These are phyloP conservation scores for Annona squamosa DNA, from an alignment of 164 flowering plant genomes.

Conservation along the genomic window DNA sequence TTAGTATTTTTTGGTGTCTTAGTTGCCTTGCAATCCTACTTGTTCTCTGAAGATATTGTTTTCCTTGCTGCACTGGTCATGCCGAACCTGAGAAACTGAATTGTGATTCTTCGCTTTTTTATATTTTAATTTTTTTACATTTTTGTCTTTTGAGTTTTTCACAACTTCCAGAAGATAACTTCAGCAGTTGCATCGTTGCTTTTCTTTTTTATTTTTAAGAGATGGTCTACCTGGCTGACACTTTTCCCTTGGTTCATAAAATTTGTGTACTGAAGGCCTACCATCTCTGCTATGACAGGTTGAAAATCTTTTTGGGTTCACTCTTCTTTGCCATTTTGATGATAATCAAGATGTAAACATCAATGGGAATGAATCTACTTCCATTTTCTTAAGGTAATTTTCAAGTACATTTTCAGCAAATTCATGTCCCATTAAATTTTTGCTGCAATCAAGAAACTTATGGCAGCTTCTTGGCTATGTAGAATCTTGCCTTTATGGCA, in stretches of 20 bases:
- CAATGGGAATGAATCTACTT: conserved; percentile 43
- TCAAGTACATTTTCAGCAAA: not conserved
- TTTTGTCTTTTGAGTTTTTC: not conserved
- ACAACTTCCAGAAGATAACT: not conserved
- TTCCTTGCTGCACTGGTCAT: not conserved
- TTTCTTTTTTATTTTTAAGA: not conserved
- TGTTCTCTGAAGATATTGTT: not conserved
- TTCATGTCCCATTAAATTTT: not conserved
- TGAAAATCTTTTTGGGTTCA: conserved; percentile 44
- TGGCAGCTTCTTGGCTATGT: not conserved
- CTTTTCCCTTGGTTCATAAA: not conserved
- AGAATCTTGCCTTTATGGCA: not conserved
- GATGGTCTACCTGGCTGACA: not conserved
- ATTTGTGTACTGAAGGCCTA: conserved; percentile 3
- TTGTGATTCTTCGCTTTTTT: not conserved
- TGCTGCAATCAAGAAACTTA: not conserved
- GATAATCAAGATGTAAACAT: conserved; percentile 35
- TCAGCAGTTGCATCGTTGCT: not conserved
- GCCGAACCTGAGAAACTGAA: too few relatives aligned
- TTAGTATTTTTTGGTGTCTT: too few relatives aligned
- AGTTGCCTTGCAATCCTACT: too few relatives aligned
- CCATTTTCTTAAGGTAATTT: conserved; percentile 44
- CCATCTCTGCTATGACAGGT: conserved; percentile 36
- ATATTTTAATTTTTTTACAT: not conserved
- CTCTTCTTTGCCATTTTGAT: conserved; percentile 38